Evolutionary conservation across 805 yeast genomes (phyloP), one percentile per base, ranked within the genome.

Genomic region (Pichia thaimueangensis): DNA sequence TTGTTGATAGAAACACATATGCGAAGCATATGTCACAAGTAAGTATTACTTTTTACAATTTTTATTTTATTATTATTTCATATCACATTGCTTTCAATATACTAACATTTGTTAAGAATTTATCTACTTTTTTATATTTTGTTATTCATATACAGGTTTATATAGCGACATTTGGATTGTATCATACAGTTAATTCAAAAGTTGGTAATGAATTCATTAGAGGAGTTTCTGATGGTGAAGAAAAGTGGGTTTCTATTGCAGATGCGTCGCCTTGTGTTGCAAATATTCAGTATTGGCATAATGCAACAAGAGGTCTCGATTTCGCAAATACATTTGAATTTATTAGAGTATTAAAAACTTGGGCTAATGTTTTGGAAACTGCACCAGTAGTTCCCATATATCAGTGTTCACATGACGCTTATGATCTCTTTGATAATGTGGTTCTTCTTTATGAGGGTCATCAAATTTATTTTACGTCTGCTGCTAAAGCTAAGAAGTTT

Each of bases 281-380:
- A 22, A 60, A 57, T 37, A 41, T 76, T 32, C 78, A 75, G 53
- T 73, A 62, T 37, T 66, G 68, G 62, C 69, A 80, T 68, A 80
- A 80, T 56, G 74, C 83, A 13, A 80, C 85, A 19, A 74, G 86
- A 67, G 86, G 85, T 58, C 70, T 80, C 51, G 86, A 80, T 64
- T 67, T 85, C 9, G 83, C 85, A 22, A 78, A 84, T 38, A 86
- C 86, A 25, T 65, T 76, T 54, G 83, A 78, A 55, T 79, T 80
- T 52, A 69, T 76, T 45, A 65, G 71, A 50, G 78, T 80, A 21
- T 65, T 80, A 51, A 77, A 74, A 56, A 66, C 77, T 2, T 68
- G 78, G 3, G 78, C 83, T n/a, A 53, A 63, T 23, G 51, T 73
- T n/a, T 51, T 67, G 48, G 71, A 70, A 17, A 64, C 70, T 15